Base-by-base conservation (phyloP, 768 basidiomycete species). In the Omphalotus guepiniiformis region DNA sequence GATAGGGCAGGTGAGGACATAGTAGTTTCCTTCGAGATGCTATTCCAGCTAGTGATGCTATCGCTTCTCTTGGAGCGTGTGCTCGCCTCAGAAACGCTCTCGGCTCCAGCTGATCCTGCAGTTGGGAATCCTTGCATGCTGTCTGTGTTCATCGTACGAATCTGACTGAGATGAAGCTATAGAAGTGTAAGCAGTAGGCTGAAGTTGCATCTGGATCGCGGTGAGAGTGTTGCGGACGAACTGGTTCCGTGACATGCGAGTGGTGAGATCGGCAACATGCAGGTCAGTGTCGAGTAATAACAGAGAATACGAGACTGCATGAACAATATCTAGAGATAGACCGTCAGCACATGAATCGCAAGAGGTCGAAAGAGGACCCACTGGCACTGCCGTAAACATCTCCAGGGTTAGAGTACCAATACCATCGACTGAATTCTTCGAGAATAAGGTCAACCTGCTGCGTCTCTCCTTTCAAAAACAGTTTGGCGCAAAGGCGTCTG, bases 401-500 rank as follows among this genome's bases (percentile, higher is more conserved):
- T 1, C 69, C 69, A 0, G 89, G 86, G 61, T 98, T 98, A 62
- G 91, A 93, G 36, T 93, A 84, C 80, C 84, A 96, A 63, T 92
- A 99, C 7, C 92, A 80, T 32, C 81, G 72, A 57, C 90, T 90
- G 57, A 99, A 97, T 53, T 83, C 85, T 51, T 92, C 93, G 4
- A 99, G 75, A 52, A 99, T 97, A 35, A 96, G 84, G 63, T 98
- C 96, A 35, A 99, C 87, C 68, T 98, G 94, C 60, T 99, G 96
- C 0, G 95, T 95, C 65, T 99, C 96, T 1, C 84, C 96, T 64
- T 93, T 94, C 50, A 99, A 77, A 63, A 79, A 97, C 2, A 99
- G 76, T 63, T 95, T 96, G 11, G 84, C 83, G 61, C 94, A 97
- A 9, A 99, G 70, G 19, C 83, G 84, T 52, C 94, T 93, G n/a